Conservation (phyloP, 768 basidiomycete species). For the Tylopilus sp. region DNA sequence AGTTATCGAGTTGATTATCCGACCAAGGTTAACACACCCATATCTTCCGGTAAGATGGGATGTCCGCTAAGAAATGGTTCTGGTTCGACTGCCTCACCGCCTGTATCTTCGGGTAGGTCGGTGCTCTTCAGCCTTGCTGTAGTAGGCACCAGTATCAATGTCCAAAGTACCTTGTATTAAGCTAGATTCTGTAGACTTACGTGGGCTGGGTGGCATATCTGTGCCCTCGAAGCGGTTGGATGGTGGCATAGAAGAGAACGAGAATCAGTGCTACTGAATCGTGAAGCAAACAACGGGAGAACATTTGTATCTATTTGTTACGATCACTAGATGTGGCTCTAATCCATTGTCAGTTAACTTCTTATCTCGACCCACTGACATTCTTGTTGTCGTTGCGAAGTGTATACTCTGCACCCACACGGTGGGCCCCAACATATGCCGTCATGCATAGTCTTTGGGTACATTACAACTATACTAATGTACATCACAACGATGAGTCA, state of each 20-base stretch:
- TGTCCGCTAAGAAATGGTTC: conserved; percentile 26
- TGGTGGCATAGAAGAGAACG: conserved; percentile 13
- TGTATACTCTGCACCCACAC: no score
- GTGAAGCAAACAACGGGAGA: no score
- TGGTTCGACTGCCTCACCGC: background rate
- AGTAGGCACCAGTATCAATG: background rate
- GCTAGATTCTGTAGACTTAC: conserved; percentile 10
- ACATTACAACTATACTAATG: no score
- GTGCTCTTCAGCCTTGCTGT: conserved; percentile 28
- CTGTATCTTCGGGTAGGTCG: conserved; percentile 19
- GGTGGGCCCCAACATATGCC: no score
- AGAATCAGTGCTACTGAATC: background rate
- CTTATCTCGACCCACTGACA: no score
- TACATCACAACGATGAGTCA: no score
- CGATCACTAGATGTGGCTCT: no score
- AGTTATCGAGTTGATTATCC: background rate
- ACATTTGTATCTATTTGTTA: background rate
- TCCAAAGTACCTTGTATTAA: no score
- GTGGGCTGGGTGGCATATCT: conserved; percentile 26
- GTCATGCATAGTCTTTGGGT: no score
- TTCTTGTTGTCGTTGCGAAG: no score
- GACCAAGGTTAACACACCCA: conserved; percentile 18
- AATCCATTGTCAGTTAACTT: background rate
- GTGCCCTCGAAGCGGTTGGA: background rate
- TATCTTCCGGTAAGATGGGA: conserved; percentile 30